Base-by-base conservation (phyloP, 768 basidiomycete species). In the Lactifluus pinguis region DNA sequence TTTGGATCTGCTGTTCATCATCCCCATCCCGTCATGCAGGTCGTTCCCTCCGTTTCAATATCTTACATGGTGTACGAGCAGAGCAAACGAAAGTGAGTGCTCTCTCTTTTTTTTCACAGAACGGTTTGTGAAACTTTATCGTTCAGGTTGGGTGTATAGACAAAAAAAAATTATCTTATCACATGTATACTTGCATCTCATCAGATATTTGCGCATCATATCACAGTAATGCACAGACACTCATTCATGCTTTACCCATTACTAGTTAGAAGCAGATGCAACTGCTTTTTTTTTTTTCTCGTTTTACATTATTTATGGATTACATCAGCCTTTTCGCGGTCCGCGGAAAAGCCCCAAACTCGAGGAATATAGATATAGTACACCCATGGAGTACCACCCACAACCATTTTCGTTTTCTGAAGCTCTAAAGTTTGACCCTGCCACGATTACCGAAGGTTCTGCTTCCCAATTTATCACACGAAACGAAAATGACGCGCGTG, bases 11-110 rank as follows among this genome's bases (percentile, higher is more conserved):
- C 9, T 14, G 10, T 29, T 62, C 25, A 14, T 47, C 19, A 47
- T 51, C 21, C 34, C 25, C 25, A 25, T 25, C 25, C 32, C 55
- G 19, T 67, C 53, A 49, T 10, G 38, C 67, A 92, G 89, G 95
- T 98, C 60, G 86, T 97, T 49, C 95, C 95, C 53, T 87, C 94
- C 4, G 95, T 98, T 47, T 95, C 94, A 8, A 98, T 98, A 74
- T 92, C 92, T 62, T 97, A 97, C 74, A 85, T 97, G 44, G 95
- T 97, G 64, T 93, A 93, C 73, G 91, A 93, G 71, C 84, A 89
- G 67, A 85, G 80, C 68, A 93, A 91, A 76, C 81, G 86, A 71
- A 86, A 78, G 91, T 87, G 57, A 64, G 83, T 72, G 2, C 29
- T 56, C 56, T 21, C 47, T 32, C 56, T 21, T 36, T 32, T 21